Evolutionary conservation across 805 yeast species (phyloP).

Genomic region (Brettanomyces anomalus): DNA sequence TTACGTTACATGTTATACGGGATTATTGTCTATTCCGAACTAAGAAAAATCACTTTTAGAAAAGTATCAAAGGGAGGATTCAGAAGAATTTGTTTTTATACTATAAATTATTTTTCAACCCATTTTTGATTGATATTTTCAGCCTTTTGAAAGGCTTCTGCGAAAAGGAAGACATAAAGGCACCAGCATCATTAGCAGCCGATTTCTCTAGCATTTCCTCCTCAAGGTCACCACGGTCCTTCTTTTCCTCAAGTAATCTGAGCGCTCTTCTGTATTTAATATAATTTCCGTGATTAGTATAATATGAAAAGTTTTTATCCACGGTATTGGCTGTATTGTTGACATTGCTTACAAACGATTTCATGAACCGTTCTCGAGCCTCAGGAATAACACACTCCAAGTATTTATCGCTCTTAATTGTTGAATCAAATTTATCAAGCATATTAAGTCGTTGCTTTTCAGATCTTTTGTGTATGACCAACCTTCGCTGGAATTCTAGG

Average conservation of each 20-base stretch:
- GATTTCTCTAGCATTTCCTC: constrained; percentile 23
- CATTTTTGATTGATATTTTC: constrained; percentile 3
- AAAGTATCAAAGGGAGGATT: too few species aligned
- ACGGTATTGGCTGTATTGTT: constrained; percentile 21
- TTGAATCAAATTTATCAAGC: constrained; percentile 25
- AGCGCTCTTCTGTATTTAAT: constrained; percentile 29
- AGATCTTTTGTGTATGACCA: constrained; percentile 13
- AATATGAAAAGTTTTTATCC: constrained; percentile 27
- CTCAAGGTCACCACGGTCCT: constrained; percentile 32
- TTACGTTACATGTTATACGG: too few species aligned
- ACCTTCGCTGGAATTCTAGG: constrained; percentile 6
- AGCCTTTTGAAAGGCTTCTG: constrained; percentile 16
- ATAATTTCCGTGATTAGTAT: constrained; percentile 35
- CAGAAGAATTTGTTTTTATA: too few species aligned
- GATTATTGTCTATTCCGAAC: too few species aligned
- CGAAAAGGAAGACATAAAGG: constrained; percentile 13
- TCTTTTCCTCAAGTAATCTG: constrained; percentile 32
- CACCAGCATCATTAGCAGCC: constrained; percentile 7
- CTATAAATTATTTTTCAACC: too few species aligned
- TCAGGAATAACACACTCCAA: constrained; percentile 10
- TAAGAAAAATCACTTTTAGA: not conserved
- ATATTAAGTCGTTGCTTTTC: constrained; percentile 24
- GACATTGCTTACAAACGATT: constrained; percentile 21
- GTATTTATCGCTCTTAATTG: constrained; percentile 22
- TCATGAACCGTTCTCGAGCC: constrained; percentile 18